Base-by-base conservation (phyloP, 2,329 filamentous ascomycete species). In the Bipolaris sorokiniana region DNA sequence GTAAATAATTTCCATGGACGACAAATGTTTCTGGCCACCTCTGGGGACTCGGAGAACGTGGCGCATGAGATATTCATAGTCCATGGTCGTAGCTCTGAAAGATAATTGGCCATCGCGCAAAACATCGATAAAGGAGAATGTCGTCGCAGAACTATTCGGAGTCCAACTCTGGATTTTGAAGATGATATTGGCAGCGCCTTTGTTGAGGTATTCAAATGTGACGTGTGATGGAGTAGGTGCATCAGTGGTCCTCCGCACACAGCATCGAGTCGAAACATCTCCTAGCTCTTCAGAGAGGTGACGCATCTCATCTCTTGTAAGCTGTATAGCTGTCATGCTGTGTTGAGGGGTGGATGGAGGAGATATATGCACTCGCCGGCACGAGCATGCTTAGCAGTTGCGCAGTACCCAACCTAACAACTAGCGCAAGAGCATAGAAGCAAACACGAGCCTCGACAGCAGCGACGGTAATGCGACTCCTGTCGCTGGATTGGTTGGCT, bases 101-200 rank as follows among this genome's bases (percentile, higher is more conserved):
- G 44, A 40, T 18, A 44, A 18, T 3, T 44, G 28, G 7, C 58
- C 54, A 3, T 49, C 42, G 16, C 54, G 45, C 7, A 59, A 42
- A 16, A 60, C 42, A 18, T 64, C 59, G 31, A 65, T 57, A 31
- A 72, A 67, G 7, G 66, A 38, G 22, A 48, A 48, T 18, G 34
- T 48, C 5, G 48, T 20, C 48, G 28, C 46, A 16, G 54, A 23
- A 6, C 20, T 37, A 26, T 13, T 34, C 16, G 37, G 37, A n/a
- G 56, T 42, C 51, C 53, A 63, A 15, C 60, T 50, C 18, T 53
- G 56, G 23, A 75, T 64, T 36, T 53, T 68, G 55, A 73, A 76
- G 4, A 76, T 69, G 22, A 67, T 63, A 31, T 76, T 76, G 16
- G 74, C 74, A 15, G 70, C 73, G 9, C 74, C 74, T 59, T 75